Base-by-base conservation (phyloP, 1,284 basidiomycete genomes). In the Heterobasidion occidentale region DNA sequence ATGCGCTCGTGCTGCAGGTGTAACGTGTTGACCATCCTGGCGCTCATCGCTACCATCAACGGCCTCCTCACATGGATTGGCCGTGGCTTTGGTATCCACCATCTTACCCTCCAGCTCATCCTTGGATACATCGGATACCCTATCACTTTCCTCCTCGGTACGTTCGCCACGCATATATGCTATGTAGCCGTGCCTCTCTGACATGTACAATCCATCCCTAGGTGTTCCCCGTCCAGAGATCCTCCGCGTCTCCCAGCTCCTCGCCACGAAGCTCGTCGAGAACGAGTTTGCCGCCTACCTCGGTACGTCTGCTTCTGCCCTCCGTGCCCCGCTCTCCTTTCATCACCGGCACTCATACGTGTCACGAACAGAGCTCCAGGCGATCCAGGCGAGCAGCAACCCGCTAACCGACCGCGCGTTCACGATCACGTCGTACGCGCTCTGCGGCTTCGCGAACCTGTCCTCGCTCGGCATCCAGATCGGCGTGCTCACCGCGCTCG, bases 371-470 rank as follows among this genome's bases (percentile, higher is more conserved):
- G 76, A 78, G 45, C 75, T 91, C 45, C 74, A 83, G 62, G 70
- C 70, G 0, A 77, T 89, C 56, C 78, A 77, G 70, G 60, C 62
- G 6, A 71, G 73, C 56, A 67, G 71, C 34, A 72, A 77, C 56
- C 82, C 87, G 8, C 78, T 92, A 55, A 83, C 81, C n/a, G 73
- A 69, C 42, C 88, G 89, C 54, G 89, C 80, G 50, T 90, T 77
- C 71, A 88, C 83, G 55, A 92, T 94, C 63, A 81, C 85, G 46
- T 85, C 86, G 36, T 93, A 92, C 67, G 86, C 86, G 45, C 85
- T 93, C 46, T 94, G 93, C 68, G 93, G 93, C 9, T 96, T 96
- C 67, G 92, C 91, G 56, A 96, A 96, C 73, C 75, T 92, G 45
- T 80, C 85, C 59, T 92, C 90, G 42, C 74, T 94, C 46, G 94